Base-by-base conservation (phyloP, 2,329 filamentous ascomycete species). In the Capronia coronata region DNA sequence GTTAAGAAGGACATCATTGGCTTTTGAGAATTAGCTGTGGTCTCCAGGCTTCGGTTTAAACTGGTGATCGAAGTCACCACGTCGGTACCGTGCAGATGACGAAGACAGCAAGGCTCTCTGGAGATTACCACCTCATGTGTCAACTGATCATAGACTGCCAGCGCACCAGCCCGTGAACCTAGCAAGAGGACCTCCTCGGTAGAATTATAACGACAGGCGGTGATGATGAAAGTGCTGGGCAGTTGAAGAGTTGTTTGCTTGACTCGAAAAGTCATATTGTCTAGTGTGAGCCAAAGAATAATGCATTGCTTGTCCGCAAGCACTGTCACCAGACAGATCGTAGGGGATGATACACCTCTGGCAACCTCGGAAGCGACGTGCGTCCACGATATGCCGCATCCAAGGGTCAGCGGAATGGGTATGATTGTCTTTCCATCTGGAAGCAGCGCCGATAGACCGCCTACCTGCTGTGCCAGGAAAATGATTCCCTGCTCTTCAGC, bases 1-100 rank as follows among this genome's bases (percentile, higher is more conserved):
- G 84, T 83, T 11, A 91, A 67, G 35, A 94, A 74, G 49, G 78
- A 74, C 16, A 67, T 61, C 46, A 57, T 46, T 51, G 7, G 29
- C 40, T 53, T 21, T 10, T 52, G 23, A n/a, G 47, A 50, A 23
- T 52, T 35, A 32, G 3, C 29, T n/a, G 18, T n/a, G 5, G 7
- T 8, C 14, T 11, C 19, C 16, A 9, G 14, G 3, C 7, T 16
- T 19, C 7, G 3, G 34, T 18, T 69, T 1, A 80, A 68, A 8
- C 73, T 67, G 0, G 74, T 59, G 25, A 95, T 78, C 30, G 76
- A 75, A 2, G 86, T 91, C 37, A 95, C 79, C 6, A 84, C 78
- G 61, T 94, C 76, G 37, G 68, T 67, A 6, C 69, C 71, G 58
- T 82, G 78, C 22, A 68, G 51, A 25, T 65, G 48, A 11, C 54